Percentiles rank a stretch among this genome's conserved stretches.
phyloP scores from a whole-genome alignment of 192 early-diverging fungal species.

The Coemansia sp. region DNA sequence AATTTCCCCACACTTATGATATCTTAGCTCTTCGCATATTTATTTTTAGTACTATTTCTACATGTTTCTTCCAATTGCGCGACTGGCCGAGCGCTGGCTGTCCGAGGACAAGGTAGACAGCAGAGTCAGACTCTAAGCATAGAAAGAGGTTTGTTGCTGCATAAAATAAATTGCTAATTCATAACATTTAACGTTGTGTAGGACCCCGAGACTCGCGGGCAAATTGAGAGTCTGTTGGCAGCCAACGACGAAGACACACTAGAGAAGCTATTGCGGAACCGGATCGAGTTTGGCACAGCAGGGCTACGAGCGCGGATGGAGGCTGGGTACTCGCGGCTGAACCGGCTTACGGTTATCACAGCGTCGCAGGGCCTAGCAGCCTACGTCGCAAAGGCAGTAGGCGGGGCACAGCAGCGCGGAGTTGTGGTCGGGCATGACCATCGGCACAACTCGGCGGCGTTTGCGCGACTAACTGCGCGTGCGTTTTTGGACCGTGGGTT shows the following conservation, averaged over 20 bases:
- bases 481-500: slow-evolving; percentile 80
- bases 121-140: not conserved
- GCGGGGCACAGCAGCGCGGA: slow-evolving; percentile 66
- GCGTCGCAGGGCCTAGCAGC: slow-evolving; percentile 85
- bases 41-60: not conserved
- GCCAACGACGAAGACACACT: slow-evolving; percentile 24
- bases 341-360: slow-evolving; percentile 90
- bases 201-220: slow-evolving; percentile 46
- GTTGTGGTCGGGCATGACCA: slow-evolving; percentile 95
- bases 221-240: slow-evolving; percentile 41
- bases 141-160: not conserved
- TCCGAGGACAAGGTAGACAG: slow-evolving; percentile 38
- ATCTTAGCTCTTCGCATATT: not conserved
- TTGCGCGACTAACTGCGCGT: slow-evolving; percentile 82
- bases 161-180: not conserved
- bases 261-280: slow-evolving; percentile 40
- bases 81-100: slow-evolving; percentile 51
- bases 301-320: slow-evolving; percentile 92
- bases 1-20: too few relatives aligned
- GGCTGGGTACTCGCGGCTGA: slow-evolving; percentile 92
- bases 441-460: slow-evolving; percentile 81
- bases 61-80: slow-evolving; percentile 4
- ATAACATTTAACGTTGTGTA: not conserved
- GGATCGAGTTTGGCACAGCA: slow-evolving; percentile 86
- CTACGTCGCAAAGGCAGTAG: slow-evolving; percentile 65